Base-by-base conservation (phyloP, 176 grass and related monocot genomes). In the Paspalum vaginatum region DNA sequence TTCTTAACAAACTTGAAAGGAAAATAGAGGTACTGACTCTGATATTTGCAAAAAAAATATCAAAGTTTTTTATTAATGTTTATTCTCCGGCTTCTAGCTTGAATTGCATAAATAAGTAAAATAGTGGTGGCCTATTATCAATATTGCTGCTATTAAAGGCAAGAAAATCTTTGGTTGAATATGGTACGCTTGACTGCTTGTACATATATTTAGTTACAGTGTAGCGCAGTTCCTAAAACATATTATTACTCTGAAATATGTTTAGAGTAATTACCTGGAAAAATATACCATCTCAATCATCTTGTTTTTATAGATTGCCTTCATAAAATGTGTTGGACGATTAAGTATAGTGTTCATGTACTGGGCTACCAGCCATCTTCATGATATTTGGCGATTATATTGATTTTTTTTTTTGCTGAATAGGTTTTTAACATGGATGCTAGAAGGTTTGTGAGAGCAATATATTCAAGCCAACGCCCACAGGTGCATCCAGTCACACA, bases 401-500 rank as follows among this genome's bases (percentile, higher is more conserved):
- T 68, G 18, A n/a, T 22, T 66, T 15, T 65, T 86, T 6, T 81
- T 80, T 69, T 38, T 62, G n/a, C 64, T 67, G 44, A 21, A 82
- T 75, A 92, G 91, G 85, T 87, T 65, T 94, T 85, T 85, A 97
- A 94, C 82, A 97, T 97, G 94, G 94, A 97, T 77, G 94, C 87
- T 21, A 94, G 94, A 89, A 94, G 91, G 80, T 97, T 97, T 80
- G 77, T 97, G 17, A 70, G 42, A 49, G 80, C 87, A 76, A 88
- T 97, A 72, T 88, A 90, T 87, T 85, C 89, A 64, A 85, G 72
- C 60, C 86, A 87, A 85, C 78, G 72, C 60, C 86, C 85, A 85
- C 78, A 58, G 59, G 79, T 79, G 65, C 85, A 76, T 78, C 76
- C 87, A 65, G 52, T 92, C 66, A 97, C 94, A 79, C 91, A 97